Conservation (phyloP, 2,329 filamentous ascomycete species). For the Fusarium proliferatum region DNA sequence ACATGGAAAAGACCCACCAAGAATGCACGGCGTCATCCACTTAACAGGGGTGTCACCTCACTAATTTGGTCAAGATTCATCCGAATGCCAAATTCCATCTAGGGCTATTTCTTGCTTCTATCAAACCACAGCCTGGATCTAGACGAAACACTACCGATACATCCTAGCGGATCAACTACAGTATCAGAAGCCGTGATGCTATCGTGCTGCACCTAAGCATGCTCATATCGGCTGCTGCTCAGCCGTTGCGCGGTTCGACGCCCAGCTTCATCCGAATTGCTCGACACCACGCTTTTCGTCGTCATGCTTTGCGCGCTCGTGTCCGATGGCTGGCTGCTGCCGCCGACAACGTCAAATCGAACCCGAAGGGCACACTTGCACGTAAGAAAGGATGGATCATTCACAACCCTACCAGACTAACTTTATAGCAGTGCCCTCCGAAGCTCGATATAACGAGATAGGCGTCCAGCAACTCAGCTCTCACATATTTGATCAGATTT, state of each 20-base stretch:
- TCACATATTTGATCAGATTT: conserved; percentile 85
- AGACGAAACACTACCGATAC: conserved; percentile 12
- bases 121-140: conserved; percentile 3
- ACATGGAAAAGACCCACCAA: conserved; percentile 19
- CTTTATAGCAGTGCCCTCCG: conserved; percentile 56
- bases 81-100: conserved; percentile 35
- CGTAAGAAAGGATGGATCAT: conserved; percentile 49
- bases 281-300: conserved; percentile 58
- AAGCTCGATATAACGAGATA: conserved; percentile 87
- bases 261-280: conserved; percentile 64
- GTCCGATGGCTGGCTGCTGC: conserved; percentile 59
- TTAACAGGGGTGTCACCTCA: conserved; percentile 21
- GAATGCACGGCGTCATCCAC: conserved; percentile 36
- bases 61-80: conserved; percentile 28
- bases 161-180: conserved; percentile 18
- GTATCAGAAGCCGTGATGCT: conserved; percentile 41
- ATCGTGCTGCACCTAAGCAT: conserved; percentile 42
- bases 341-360: conserved; percentile 40
- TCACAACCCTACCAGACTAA: not conserved
- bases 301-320: conserved; percentile 50
- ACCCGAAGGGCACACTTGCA: conserved; percentile 50
- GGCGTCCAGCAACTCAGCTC: conserved; percentile 93
- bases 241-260: conserved; percentile 54
- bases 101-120: conserved; percentile 3
- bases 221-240: conserved; percentile 49